Percentiles rank a stretch among this genome's conserved stretches.
Evolutionary conservation across 139 green algal species (phyloP).

Genomic region (Closterium sp.): DNA sequence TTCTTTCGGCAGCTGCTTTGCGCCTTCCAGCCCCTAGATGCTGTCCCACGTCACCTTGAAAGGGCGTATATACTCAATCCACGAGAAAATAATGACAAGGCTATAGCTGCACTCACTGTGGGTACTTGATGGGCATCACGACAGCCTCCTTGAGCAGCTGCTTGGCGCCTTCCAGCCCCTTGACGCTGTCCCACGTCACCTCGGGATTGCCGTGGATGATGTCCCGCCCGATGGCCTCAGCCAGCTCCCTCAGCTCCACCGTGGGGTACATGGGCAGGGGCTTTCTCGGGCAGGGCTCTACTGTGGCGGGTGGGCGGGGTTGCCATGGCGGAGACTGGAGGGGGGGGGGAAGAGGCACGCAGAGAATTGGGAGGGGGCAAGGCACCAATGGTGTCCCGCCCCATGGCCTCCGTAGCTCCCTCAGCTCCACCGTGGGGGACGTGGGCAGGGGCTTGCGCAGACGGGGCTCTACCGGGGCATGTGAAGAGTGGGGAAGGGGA

Average conservation of each 20-base stretch:
- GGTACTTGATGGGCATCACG: constrained; percentile 75
- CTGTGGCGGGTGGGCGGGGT: not conserved
- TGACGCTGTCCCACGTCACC: constrained; percentile 67
- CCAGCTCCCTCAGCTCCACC: constrained; percentile 35
- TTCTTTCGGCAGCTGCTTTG: constrained; percentile 73
- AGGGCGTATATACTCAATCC: no score
- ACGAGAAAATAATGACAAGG: not conserved
- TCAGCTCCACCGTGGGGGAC: not conserved
- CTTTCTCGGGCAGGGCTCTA: not conserved
- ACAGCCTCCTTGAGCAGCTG: constrained; percentile 77
- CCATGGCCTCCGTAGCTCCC: not conserved
- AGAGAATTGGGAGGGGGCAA: not conserved
- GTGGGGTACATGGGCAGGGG: constrained; percentile 9
- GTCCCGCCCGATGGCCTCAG: constrained; percentile 38
- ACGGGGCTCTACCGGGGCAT: no score
- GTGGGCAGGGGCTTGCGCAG: not conserved
- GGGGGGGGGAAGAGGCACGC: not conserved
- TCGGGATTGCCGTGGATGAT: constrained; percentile 41
- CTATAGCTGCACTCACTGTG: constrained; percentile 46
- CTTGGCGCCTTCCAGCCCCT: constrained; percentile 68
- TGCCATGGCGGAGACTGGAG: not conserved
- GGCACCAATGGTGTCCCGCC: not conserved
- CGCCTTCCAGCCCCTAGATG: constrained; percentile 67
- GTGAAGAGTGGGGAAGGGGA: no score
- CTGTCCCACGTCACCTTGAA: no score